A percentile compares a stretch with the other conserved stretches of the same genome.
Evolutionary conservation across 2,329 filamentous ascomycete species (phyloP).

Genomic region (Arthroderma sp.): DNA sequence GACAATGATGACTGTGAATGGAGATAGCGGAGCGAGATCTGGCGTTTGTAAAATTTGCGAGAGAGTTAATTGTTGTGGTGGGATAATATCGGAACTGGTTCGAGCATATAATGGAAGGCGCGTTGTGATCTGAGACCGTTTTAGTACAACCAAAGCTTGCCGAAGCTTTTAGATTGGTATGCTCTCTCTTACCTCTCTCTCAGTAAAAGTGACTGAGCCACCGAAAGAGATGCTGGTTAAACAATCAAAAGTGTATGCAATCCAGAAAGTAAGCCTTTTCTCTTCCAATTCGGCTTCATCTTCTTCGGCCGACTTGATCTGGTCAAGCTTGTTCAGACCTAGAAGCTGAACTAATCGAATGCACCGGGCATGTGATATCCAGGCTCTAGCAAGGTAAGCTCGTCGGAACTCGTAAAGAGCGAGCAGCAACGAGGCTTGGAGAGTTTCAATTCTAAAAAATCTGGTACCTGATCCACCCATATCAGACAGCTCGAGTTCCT

Average conservation of each 20-base stretch:
- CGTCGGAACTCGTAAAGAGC: constrained; percentile 2
- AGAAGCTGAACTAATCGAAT: constrained; percentile 1
- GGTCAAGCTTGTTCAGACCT: constrained; percentile 1
- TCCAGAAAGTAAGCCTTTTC: constrained; percentile 4
- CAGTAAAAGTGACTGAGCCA: constrained; percentile 1
- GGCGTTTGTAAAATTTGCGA: constrained; percentile 1
- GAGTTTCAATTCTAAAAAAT: constrained; percentile 3
- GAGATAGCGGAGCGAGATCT: background rate
- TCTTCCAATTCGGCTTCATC: constrained; percentile 3
- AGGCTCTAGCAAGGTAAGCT: constrained; percentile 1
- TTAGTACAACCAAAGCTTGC: too few relatives aligned
- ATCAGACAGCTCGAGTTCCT: constrained; percentile 4
- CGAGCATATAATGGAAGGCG: constrained; percentile 1
- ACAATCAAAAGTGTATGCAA: constrained; percentile 1
- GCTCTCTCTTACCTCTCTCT: constrained; percentile 1
- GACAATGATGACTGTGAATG: background rate
- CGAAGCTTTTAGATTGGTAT: background rate
- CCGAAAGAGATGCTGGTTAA: constrained; percentile 4
- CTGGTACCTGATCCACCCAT: constrained; percentile 1
- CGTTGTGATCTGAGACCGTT: background rate
- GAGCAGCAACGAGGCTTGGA: constrained; percentile 1
- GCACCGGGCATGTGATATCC: constrained; percentile 3
- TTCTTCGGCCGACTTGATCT: background rate
- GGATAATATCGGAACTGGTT: background rate
- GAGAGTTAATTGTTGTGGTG: background rate